These are phyloP conservation scores for Sphaceloma murrayae DNA, from an alignment of 2,329 filamentous ascomycete genomes.

Conservation along the genomic window DNA sequence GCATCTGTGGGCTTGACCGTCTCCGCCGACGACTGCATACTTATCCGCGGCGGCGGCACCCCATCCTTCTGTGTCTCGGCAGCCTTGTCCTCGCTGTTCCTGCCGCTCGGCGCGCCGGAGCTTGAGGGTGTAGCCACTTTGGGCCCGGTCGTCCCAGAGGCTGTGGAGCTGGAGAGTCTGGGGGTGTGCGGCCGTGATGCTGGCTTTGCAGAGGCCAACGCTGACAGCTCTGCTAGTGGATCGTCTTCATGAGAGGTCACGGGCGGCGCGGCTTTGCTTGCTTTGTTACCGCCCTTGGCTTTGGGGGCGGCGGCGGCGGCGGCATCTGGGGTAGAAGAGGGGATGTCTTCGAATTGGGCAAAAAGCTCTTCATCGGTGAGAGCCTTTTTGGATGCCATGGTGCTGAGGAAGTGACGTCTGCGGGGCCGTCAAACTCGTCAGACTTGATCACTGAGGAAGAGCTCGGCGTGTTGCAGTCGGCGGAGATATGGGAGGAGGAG, in stretches of 20 bases:
- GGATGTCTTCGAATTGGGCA: constrained; percentile 38
- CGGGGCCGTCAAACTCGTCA: no score
- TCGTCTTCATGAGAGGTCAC: constrained; percentile 50
- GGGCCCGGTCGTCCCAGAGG: constrained; percentile 31
- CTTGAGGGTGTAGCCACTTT: constrained; percentile 41
- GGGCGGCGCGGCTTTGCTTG: constrained; percentile 36
- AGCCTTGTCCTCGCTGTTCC: constrained; percentile 56
- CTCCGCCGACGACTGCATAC: constrained; percentile 15
- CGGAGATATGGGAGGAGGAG: no score
- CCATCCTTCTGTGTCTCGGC: constrained; percentile 48
- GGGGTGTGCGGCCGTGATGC: constrained; percentile 72
- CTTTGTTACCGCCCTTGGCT: constrained; percentile 40
- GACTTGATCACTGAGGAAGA: no score
- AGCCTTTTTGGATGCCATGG: constrained; percentile 29
- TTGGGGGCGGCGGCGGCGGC: constrained; percentile 23
- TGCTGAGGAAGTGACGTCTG: not conserved
- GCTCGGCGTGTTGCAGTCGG: no score
- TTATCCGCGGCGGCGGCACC: constrained; percentile 47
- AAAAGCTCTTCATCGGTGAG: constrained; percentile 37
- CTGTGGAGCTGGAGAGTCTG: constrained; percentile 45
- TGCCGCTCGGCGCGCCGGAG: constrained; percentile 40
- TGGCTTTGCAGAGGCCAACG: constrained; percentile 61
- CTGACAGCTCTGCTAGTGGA: constrained; percentile 78
- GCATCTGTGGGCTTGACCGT: constrained; percentile 11
- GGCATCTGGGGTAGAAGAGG: constrained; percentile 25